Evolutionary conservation across 176 grass and related monocot genomes (phyloP).

Genomic region (Eremochloa ophiuroides): DNA sequence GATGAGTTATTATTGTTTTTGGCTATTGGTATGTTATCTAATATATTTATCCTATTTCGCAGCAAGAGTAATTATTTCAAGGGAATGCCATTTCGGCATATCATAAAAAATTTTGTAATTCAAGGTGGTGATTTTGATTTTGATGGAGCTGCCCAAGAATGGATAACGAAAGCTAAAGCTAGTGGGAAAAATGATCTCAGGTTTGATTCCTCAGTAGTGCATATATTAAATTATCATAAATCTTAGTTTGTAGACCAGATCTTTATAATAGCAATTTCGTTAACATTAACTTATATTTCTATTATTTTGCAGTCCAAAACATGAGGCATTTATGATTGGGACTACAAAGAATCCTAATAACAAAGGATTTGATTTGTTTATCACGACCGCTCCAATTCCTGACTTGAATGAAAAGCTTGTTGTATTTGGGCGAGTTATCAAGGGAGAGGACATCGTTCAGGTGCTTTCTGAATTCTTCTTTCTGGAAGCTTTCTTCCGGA

Average conservation of each 20-base stretch:
- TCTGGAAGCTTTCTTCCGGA: neutral
- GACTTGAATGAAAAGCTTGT: slow-evolving; percentile 86
- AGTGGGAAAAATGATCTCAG: slow-evolving; percentile 67
- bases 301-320: slow-evolving; percentile 67
- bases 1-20: neutral
- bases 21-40: neutral
- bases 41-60: slow-evolving; percentile 32
- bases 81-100: slow-evolving; percentile 89
- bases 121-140: slow-evolving; percentile 85
- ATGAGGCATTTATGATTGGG: slow-evolving; percentile 91
- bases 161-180: slow-evolving; percentile 90
- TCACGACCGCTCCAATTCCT: slow-evolving; percentile 91
- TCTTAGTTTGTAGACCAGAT: slow-evolving; percentile 2
- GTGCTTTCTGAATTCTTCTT: slow-evolving; percentile 40
- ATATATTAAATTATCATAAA: slow-evolving; percentile 1
- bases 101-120: slow-evolving; percentile 94
- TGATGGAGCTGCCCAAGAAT: slow-evolving; percentile 61
- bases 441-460: slow-evolving; percentile 94
- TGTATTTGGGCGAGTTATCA: slow-evolving; percentile 81
- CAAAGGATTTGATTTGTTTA: slow-evolving; percentile 97
- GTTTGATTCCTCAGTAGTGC: slow-evolving; percentile 35
- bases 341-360: slow-evolving; percentile 60
- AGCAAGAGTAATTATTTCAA: slow-evolving; percentile 86
- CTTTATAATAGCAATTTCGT: slow-evolving; percentile 1
- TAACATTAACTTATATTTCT: slow-evolving; percentile 12